These are phyloP conservation scores for Globomyces pollinis-pini DNA, from an alignment of 192 early-diverging fungal species.

Conservation along the genomic window DNA sequence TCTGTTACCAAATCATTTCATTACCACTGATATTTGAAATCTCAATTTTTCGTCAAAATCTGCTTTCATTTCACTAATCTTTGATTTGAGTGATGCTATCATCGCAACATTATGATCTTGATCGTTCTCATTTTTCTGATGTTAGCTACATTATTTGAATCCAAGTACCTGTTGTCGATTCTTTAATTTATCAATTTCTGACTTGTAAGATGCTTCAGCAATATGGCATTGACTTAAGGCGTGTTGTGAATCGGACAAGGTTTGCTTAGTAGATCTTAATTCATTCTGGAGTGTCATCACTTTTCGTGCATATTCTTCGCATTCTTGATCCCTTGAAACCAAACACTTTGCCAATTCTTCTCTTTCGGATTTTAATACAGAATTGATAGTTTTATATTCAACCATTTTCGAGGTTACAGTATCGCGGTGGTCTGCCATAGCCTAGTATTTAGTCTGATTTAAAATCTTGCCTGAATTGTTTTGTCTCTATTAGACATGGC, in stretches of 20 bases:
- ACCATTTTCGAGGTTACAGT: too few relatives aligned
- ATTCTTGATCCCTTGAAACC: constrained; percentile 30
- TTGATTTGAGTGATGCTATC: constrained; percentile 31
- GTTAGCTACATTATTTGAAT: too few relatives aligned
- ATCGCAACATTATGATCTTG: background rate
- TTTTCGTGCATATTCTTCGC: background rate
- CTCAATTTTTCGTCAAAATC: constrained; percentile 33
- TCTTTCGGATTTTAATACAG: constrained; percentile 22
- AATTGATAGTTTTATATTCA: constrained; percentile 16
- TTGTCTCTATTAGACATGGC: constrained; percentile 46
- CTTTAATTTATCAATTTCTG: background rate
- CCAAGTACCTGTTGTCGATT: background rate
- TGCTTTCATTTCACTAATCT: constrained; percentile 19
- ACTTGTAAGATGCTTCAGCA: background rate
- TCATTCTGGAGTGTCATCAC: background rate
- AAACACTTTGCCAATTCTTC: constrained; percentile 22
- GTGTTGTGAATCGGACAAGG: background rate
- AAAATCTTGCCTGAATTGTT: too few relatives aligned
- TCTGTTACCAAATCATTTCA: background rate
- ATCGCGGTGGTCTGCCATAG: too few relatives aligned
- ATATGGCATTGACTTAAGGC: background rate
- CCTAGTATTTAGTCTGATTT: constrained; percentile 11
- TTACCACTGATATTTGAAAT: constrained; percentile 15
- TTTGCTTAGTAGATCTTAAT: background rate
- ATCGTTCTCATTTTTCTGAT: background rate